Evolutionary conservation across 805 yeast species (phyloP).

Genomic region (Kockiozyma suomiensis): DNA sequence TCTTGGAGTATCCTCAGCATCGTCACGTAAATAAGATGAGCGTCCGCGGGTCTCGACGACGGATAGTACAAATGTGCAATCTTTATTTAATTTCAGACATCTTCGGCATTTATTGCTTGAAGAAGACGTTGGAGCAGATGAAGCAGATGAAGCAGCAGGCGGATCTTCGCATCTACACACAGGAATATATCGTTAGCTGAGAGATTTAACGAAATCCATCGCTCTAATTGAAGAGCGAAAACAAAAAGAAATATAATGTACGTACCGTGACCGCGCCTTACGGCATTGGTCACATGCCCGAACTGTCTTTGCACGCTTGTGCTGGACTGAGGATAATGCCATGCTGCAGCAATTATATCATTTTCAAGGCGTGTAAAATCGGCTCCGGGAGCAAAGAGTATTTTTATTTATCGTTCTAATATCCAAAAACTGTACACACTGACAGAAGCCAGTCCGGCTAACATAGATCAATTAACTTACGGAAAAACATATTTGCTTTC

Average conservation of each 20-base stretch:
- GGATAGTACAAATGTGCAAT: slow-evolving; percentile 22
- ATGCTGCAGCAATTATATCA: neutral
- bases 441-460: neutral
- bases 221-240: too few relatives aligned
- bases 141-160: slow-evolving; percentile 11
- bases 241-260: neutral
- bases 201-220: neutral
- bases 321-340: neutral
- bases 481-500: neutral
- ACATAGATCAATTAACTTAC: neutral
- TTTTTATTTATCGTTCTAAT: too few relatives aligned
- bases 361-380: too few relatives aligned
- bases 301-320: slow-evolving; percentile 14
- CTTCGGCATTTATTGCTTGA: slow-evolving; percentile 13
- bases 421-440: too few relatives aligned
- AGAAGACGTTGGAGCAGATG: slow-evolving; percentile 2
- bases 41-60: slow-evolving; percentile 26
- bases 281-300: slow-evolving; percentile 28
- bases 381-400: too few relatives aligned
- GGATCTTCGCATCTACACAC: slow-evolving; percentile 22
- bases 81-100: slow-evolving; percentile 20
- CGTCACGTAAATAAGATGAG: slow-evolving; percentile 15
- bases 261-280: slow-evolving; percentile 24
- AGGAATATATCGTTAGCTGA: too few relatives aligned
- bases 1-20: neutral